Conservation (phyloP, 2,329 filamentous ascomycete species). For the Chalaropsis thielavioides region DNA sequence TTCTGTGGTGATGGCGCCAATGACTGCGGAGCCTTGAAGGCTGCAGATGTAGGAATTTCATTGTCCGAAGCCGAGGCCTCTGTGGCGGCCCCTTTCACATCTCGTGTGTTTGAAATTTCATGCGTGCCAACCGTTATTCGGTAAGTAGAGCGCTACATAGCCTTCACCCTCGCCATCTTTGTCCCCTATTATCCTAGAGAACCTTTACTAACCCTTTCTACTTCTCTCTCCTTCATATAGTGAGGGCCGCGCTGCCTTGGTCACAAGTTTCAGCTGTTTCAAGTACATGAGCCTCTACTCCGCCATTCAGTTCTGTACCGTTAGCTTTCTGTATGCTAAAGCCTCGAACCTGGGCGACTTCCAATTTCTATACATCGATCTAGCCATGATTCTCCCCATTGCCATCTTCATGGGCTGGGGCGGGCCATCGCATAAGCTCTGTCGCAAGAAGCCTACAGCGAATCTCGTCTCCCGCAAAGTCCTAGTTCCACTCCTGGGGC, state of each 20-base stretch:
- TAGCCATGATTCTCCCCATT: conserved; percentile 83
- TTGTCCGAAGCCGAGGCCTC: conserved; percentile 94
- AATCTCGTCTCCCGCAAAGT: conserved; percentile 88
- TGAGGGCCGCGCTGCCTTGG: conserved; percentile 82
- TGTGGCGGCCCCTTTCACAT: conserved; percentile 95
- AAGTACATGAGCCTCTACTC: conserved; percentile 99
- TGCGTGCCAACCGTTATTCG: conserved; percentile 90
- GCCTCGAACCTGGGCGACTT: conserved; percentile 95
- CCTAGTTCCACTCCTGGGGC: conserved; percentile 72
- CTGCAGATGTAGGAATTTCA: conserved; percentile 92
- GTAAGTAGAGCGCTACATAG: background rate
- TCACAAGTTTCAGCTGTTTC: conserved; percentile 99
- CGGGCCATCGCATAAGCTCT: conserved; percentile 62
- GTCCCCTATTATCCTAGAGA: background rate
- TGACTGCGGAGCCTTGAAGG: conserved; percentile 91
- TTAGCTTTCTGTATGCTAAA: conserved; percentile 88
- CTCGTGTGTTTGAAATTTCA: conserved; percentile 85
- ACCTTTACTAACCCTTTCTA: background rate
- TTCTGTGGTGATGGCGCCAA: conserved; percentile 98
- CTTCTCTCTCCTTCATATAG: background rate
- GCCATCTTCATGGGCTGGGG: conserved; percentile 99
- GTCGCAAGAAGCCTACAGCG: conserved; percentile 75
- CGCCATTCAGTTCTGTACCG: conserved; percentile 95
- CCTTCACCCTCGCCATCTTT: background rate
- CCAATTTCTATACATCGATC: conserved; percentile 93